Conservation (phyloP, 306 rosid species). For the Lathyrus aphaca region DNA sequence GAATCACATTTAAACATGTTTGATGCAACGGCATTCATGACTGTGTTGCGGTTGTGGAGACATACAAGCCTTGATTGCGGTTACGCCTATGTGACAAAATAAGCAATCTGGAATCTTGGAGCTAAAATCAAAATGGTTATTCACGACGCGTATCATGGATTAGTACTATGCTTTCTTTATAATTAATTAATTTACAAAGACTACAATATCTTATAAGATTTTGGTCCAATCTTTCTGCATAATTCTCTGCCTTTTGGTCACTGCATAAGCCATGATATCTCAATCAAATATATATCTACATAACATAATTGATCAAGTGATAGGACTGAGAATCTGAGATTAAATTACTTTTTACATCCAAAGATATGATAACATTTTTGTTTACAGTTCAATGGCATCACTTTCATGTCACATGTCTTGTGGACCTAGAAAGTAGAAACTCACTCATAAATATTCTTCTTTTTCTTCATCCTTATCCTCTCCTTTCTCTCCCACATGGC, state of each 20-base stretch:
- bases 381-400: constrained; percentile 37
- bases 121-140: constrained; percentile 26
- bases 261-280: constrained; percentile 31
- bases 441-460: constrained; percentile 9
- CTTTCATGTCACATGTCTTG: constrained; percentile 26
- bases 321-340: constrained; percentile 30
- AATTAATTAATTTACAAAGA: constrained; percentile 13
- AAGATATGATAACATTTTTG: constrained; percentile 36
- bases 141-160: constrained; percentile 11
- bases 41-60: neutral
- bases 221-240: constrained; percentile 43
- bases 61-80: neutral
- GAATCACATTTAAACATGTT: neutral
- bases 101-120: constrained; percentile 27
- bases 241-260: constrained; percentile 41
- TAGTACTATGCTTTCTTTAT: constrained; percentile 28
- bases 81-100: constrained; percentile 15
- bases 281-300: constrained; percentile 30
- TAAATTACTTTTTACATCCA: constrained; percentile 26
- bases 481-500: constrained; percentile 35
- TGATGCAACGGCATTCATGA: neutral
- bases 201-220: constrained; percentile 45
- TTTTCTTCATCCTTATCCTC: constrained; percentile 42
- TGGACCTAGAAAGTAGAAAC: constrained; percentile 40
- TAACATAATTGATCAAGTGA: constrained; percentile 35